Evolutionary conservation across 1,284 basidiomycete species (phyloP).

Genomic region (Pyrrhoderma noxium): DNA sequence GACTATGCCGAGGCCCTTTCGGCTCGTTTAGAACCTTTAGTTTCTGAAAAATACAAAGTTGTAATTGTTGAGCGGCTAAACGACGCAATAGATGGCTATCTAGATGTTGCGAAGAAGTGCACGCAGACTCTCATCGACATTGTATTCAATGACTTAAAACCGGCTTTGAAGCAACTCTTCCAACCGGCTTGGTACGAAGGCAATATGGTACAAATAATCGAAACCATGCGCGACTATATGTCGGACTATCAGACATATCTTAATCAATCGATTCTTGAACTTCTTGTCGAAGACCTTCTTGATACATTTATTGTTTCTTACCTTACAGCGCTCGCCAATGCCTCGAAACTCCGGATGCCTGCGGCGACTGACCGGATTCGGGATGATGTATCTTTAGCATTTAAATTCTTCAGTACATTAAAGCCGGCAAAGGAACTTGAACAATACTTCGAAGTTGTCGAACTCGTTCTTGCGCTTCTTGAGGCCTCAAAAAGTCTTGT

Average conservation of each 20-base stretch:
- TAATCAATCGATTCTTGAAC: conserved; percentile 86
- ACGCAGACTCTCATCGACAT: conserved; percentile 91
- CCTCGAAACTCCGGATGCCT: conserved; percentile 86
- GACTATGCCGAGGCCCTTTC: conserved; percentile 88
- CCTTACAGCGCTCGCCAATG: conserved; percentile 80
- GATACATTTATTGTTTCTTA: conserved; percentile 90
- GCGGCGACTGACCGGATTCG: conserved; percentile 76
- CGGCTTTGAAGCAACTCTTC: conserved; percentile 85
- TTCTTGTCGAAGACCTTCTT: conserved; percentile 89
- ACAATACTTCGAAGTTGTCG: conserved; percentile 79
- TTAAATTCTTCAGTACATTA: conserved; percentile 75
- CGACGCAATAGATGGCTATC: conserved; percentile 95
- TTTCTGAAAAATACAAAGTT: conserved; percentile 86
- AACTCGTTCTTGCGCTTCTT: conserved; percentile 78
- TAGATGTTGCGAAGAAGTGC: conserved; percentile 97
- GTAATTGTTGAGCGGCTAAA: conserved; percentile 84
- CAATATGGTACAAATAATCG: conserved; percentile 77
- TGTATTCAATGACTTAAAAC: conserved; percentile 92
- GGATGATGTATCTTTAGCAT: conserved; percentile 73
- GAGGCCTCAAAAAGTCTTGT: conserved; percentile 89
- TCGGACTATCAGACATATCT: conserved; percentile 87
- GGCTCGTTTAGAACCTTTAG: conserved; percentile 81
- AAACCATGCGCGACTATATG: conserved; percentile 96
- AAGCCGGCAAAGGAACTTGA: conserved; percentile 81
- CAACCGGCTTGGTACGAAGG: conserved; percentile 85